A percentile compares a stretch with the other conserved stretches of the same genome.
Evolutionary conservation across 768 basidiomycete species (phyloP).

Genomic region (Agaricus blazei): DNA sequence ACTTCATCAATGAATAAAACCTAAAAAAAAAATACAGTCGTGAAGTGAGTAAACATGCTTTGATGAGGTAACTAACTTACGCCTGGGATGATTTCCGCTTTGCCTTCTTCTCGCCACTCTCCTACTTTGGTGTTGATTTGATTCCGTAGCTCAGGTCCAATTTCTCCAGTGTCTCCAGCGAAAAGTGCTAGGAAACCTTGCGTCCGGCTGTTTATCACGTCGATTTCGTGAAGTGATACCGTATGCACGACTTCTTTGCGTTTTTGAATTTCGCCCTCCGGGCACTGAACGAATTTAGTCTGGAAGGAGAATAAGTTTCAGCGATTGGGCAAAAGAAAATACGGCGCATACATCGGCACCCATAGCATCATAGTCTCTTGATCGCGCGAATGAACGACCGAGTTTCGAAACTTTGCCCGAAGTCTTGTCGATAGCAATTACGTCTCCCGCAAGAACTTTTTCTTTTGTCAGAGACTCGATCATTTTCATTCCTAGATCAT

Average conservation of each 20-base stretch:
- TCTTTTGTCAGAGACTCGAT: constrained; percentile 96
- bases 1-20: constrained; percentile 99
- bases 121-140: constrained; percentile 97
- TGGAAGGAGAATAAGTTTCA: constrained; percentile 24
- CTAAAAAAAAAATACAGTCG: constrained; percentile 29
- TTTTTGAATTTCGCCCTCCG: constrained; percentile 97
- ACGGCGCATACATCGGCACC: constrained; percentile 82
- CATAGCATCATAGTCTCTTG: constrained; percentile 98
- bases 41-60: background rate
- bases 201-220: constrained; percentile 97
- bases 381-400: constrained; percentile 93
- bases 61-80: constrained; percentile 39
- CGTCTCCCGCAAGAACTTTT: constrained; percentile 92
- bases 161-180: constrained; percentile 96
- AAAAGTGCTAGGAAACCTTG: constrained; percentile 97
- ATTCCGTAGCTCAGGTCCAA: constrained; percentile 92
- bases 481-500: constrained; percentile 99
- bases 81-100: constrained; percentile 95
- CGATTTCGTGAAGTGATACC: constrained; percentile 96
- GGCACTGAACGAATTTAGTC: constrained; percentile 98
- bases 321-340: constrained; percentile 1
- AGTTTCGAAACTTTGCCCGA: constrained; percentile 96
- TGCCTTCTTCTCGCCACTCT: constrained; percentile 98
- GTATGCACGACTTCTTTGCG: constrained; percentile 97
- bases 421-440: constrained; percentile 95